Base-by-base conservation (phyloP, 129 eudicot genomes). In the Dittrichia graveolens region DNA sequence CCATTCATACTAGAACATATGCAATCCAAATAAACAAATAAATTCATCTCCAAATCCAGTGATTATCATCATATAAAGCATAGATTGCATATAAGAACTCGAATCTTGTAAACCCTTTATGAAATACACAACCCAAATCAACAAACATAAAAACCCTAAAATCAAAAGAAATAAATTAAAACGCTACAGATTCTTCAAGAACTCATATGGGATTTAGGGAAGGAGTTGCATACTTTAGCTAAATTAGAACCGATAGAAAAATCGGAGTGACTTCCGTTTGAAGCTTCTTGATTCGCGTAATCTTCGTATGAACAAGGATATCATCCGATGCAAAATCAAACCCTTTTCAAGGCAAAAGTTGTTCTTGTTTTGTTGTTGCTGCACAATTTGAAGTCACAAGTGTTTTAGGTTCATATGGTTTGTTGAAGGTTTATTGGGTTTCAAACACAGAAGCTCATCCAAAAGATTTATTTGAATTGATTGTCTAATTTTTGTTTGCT, bases 291-390 rank as follows among this genome's bases (percentile, higher is more conserved):
- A 83, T 82, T 81, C 11, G 83, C 74, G 79, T 78, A 87, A 75
- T 90, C 96, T 66, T 93, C 98, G 76, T 89, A 89, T 7, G 98
- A 89, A 73, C 95, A 89, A 93, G 88, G 37, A 93, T 85, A 73
- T 93, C 98, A 67, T 93, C 98, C 8, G 98, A 71, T 11, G 85
- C 95, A 75, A 93, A 89, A 90, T 87, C 95, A 53, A 83, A 93
- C 40, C 87, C 88, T 73, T 87, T 87, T 57, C 91, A 73, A 16
- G 98, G n/a, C n/a, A n/a, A n/a, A n/a, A n/a, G n/a, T n/a, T n/a
- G n/a, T n/a, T n/a, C n/a, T n/a, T n/a, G n/a, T n/a, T n/a, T n/a
- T n/a, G n/a, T n/a, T n/a, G n/a, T n/a, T n/a, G n/a, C n/a, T n/a
- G n/a, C n/a, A n/a, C n/a, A n/a, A n/a, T n/a, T n/a, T n/a, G n/a